phyloP scores from a whole-genome alignment of 2,329 filamentous ascomycete species.

The Colletotrichum melonis region DNA sequence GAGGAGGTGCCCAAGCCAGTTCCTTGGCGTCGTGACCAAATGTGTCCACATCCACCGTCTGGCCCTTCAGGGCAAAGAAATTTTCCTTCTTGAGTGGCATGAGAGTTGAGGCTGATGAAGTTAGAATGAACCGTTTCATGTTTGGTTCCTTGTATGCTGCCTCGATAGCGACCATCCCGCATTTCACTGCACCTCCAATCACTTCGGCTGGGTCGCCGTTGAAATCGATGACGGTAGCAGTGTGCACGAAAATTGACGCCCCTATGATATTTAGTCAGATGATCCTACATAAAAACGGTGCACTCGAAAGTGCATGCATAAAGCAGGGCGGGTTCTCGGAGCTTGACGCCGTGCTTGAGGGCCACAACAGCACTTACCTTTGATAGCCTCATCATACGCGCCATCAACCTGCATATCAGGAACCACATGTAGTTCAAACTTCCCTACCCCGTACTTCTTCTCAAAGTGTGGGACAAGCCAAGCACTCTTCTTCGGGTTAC shows the following conservation, averaged over 20 bases:
- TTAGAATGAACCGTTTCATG: slow-evolving; percentile 20
- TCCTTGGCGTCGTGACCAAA: slow-evolving; percentile 17
- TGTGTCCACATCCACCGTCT: slow-evolving; percentile 33
- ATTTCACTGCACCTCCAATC: slow-evolving; percentile 47
- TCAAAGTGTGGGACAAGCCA: slow-evolving; percentile 47
- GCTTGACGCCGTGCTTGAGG: not conserved
- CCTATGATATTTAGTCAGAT: not conserved
- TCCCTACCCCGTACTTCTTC: slow-evolving; percentile 45
- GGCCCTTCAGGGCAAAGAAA: slow-evolving; percentile 33
- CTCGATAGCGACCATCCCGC: slow-evolving; percentile 43
- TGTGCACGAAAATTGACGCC: slow-evolving; percentile 48
- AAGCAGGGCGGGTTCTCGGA: not conserved
- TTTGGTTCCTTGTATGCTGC: slow-evolving; percentile 19
- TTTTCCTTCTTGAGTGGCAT: slow-evolving; percentile 33
- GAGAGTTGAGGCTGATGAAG: slow-evolving; percentile 15
- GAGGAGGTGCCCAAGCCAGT: slow-evolving; percentile 11
- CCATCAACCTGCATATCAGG: slow-evolving; percentile 44
- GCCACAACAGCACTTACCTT: slow-evolving; percentile 37
- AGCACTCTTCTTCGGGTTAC: slow-evolving; percentile 45
- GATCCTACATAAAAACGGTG: not conserved
- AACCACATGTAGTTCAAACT: slow-evolving; percentile 48
- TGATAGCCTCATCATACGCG: slow-evolving; percentile 43
- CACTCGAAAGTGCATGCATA: not conserved
- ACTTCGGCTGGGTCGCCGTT: slow-evolving; percentile 50
- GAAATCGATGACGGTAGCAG: slow-evolving; percentile 49